Percentiles rank a stretch among this genome's conserved stretches.
These are phyloP conservation scores for Metschnikowia similis DNA, from an alignment of 805 yeast species.

Conservation along the genomic window DNA sequence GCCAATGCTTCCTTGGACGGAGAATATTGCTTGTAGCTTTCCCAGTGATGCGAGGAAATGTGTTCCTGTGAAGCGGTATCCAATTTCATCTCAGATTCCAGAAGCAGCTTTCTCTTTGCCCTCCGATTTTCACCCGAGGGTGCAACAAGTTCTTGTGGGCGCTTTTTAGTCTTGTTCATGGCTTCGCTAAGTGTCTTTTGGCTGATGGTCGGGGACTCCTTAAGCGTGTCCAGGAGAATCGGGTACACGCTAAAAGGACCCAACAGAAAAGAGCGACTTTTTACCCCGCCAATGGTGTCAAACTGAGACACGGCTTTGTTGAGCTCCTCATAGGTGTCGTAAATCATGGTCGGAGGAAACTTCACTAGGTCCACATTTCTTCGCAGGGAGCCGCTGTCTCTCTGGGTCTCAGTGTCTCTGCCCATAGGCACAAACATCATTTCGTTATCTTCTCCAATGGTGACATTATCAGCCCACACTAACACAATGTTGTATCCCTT, in stretches of 20 bases:
- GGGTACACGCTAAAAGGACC: conserved; percentile 11
- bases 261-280: neutral
- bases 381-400: conserved; percentile 36
- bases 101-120: neutral
- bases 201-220: neutral
- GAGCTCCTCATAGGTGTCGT: conserved; percentile 37
- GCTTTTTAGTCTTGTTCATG: neutral
- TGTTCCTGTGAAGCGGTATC: neutral
- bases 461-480: conserved; percentile 43
- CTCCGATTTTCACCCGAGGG: neutral
- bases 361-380: conserved; percentile 42
- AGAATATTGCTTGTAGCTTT: neutral
- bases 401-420: conserved; percentile 17
- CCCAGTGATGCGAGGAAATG: neutral
- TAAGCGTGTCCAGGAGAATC: neutral
- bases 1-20: neutral
- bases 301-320: conserved; percentile 33
- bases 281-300: conserved; percentile 16
- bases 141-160: neutral
- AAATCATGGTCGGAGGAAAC: conserved; percentile 33
- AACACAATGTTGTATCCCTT: conserved; percentile 48
- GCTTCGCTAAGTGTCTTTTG: neutral
- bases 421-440: conserved; percentile 16
- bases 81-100: too few relatives aligned
- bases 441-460: conserved; percentile 22